Base-by-base conservation (phyloP, 2,329 filamentous ascomycete genomes). In the Teratosphaeria zuluensis region DNA sequence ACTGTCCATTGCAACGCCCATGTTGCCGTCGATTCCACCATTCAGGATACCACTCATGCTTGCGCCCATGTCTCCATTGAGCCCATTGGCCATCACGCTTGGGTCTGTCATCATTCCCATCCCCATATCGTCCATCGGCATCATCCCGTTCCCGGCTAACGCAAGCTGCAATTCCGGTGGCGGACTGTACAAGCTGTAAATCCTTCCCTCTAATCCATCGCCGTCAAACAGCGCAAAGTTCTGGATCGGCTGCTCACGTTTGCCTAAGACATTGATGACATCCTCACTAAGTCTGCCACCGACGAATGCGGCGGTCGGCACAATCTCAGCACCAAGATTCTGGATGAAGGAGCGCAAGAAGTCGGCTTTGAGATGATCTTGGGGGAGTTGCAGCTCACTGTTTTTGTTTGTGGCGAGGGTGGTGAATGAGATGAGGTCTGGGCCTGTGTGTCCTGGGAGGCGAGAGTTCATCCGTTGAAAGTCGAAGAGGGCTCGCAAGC, bases 161-260 rank as follows among this genome's bases (percentile, higher is more conserved):
- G 56, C 58, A 58, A 67, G 56, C 24, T 63, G 56, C 1, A 68
- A 56, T 57, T 69, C 68, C 14, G 69, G 68, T 33, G 68, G 66
- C 33, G 66, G 59, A 35, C 61, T 69, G 59, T 64, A 72, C 46
- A 97, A 78, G 1, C 90, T 82, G 71, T 94, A 96, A 64, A 94
- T 85, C 1, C 85, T 85, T 0, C 88, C 89, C 64, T 89, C 83
- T 74, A 89, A 88, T 53, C 81, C 82, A 65, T 90, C 88, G 14
- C 92, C 92, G 72, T 97, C 91, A 68, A 97, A 96, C 21, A 97
- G 78, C 55, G 96, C 82, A 72, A 96, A 84, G 73, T 99, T 99
- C 76, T 99, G 94, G 51, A 99, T 88, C 0, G 94, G 94, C 73
- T 96, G 94, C 76, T 97, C 91, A 48, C 88, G 85, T 71, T 89